Evolutionary conservation across 1,139 yeast species (phyloP), one percentile per base, ranked within the genome.

Genomic region (Candida glucosophila): DNA sequence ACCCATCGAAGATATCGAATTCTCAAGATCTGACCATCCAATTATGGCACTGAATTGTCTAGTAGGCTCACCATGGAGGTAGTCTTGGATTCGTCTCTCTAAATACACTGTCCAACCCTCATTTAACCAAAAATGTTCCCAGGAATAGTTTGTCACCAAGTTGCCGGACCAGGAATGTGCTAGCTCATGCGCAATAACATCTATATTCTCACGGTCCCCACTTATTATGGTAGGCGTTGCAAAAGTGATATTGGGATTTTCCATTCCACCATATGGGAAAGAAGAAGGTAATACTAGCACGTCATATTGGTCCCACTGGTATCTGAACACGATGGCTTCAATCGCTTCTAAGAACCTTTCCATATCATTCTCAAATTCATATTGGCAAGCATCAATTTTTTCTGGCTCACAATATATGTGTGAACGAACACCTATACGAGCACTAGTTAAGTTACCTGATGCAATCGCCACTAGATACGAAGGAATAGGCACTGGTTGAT

Each of bases 251-350:
- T 83, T 83, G 29, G 95, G 94, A 47, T 83, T 82, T 55, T 86
- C 96, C 95, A 86, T 86, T 29, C 96, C 95, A 34, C 95, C 95
- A 44, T 83, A 86, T 3, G 95, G 95, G 69, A 83, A 85, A 5
- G 88, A 72, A 29, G 74, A 68, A 4, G 95, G 95, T 36, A 85
- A 67, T 20, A 86, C 75, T 28, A 86, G 61, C 13, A 85, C 81
- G 45, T 85, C 90, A 52, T 80, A 86, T 24, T 75, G 75, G 33
- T 73, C 68, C 95, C 95, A 86, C 45, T 82, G 92, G 50, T 86
- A 86, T 2, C 74, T 71, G 47, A 78, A 83, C n/a, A 83, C 76
- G 31, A 86, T 63, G 20, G 65, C 55, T 47, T 82, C 94, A 5
- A 95, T 95, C n/a, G 82, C 68, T 41, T 71, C 55, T 36, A 86